phyloP scores from a whole-genome alignment of 164 flowering plant genomes.

The Taxillus chinensis region DNA sequence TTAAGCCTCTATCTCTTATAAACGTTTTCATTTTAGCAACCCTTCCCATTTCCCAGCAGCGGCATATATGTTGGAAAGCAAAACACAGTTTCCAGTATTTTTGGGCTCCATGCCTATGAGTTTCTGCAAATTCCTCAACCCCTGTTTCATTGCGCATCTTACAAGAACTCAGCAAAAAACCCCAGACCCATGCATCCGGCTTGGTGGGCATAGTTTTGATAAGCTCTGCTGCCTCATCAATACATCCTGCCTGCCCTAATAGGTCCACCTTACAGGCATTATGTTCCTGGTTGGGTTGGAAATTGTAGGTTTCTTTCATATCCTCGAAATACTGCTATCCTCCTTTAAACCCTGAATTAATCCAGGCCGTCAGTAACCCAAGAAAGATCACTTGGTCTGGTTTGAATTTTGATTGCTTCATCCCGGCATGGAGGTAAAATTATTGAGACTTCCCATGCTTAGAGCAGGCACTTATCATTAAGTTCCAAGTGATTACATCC shows the following conservation, averaged over 20 bases:
- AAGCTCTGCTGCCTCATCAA: conserved; percentile 37
- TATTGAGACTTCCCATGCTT: conserved; percentile 38
- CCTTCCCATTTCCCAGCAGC: conserved; percentile 58
- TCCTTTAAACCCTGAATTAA: conserved; percentile 46
- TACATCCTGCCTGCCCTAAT: conserved; percentile 43
- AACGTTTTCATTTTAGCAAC: conserved; percentile 41
- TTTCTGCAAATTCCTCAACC: conserved; percentile 39
- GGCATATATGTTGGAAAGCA: conserved; percentile 56
- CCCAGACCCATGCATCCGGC: conserved; percentile 52
- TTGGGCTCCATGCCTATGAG: conserved; percentile 35
- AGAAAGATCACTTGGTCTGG: conserved; percentile 50
- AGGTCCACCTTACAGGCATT: conserved; percentile 69
- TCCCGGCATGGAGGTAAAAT: conserved; percentile 29
- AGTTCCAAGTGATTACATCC: conserved; percentile 48
- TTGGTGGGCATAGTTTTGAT: conserved; percentile 36
- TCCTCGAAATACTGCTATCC: conserved; percentile 39
- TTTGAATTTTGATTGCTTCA: conserved; percentile 31
- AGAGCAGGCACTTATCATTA: conserved; percentile 51
- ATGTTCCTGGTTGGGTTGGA: conserved; percentile 47
- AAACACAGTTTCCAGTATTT: conserved; percentile 56
- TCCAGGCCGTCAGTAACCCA: conserved; percentile 49
- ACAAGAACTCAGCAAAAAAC: conserved; percentile 51
- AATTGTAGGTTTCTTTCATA: conserved; percentile 34
- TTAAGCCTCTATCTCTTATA: conserved; percentile 40
- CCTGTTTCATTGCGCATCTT: conserved; percentile 26